Percentiles rank a stretch among this genome's conserved stretches.
Evolutionary conservation across 768 basidiomycete genomes (phyloP).

Genomic region (Tephrocybe sp.): DNA sequence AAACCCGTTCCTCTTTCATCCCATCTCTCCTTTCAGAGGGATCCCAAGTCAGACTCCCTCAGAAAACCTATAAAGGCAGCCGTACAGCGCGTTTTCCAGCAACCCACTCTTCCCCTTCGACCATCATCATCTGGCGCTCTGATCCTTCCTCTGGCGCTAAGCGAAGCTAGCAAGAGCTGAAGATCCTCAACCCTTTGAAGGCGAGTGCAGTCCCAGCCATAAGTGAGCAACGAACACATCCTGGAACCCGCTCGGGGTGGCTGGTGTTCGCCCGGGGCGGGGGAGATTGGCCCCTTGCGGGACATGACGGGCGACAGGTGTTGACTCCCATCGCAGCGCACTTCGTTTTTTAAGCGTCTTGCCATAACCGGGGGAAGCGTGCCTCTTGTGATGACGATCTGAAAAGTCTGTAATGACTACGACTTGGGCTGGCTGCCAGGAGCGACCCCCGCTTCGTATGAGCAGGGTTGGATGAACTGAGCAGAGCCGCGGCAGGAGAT

Average conservation of each 20-base stretch:
- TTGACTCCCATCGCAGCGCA: conserved; percentile 14
- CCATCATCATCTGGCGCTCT: conserved; percentile 3
- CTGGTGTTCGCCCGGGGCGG: conserved; percentile 12
- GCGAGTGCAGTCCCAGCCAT: conserved; percentile 6
- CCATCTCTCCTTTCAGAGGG: no score
- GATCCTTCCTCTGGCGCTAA: neutral
- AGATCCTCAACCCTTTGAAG: neutral
- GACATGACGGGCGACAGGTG: conserved; percentile 13
- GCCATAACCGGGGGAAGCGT: conserved; percentile 12
- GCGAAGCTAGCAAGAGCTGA: conserved; percentile 8
- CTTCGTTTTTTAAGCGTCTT: neutral
- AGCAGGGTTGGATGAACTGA: conserved; percentile 12
- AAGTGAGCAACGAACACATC: conserved; percentile 5
- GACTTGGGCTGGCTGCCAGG: no score
- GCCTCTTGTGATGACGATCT: conserved; percentile 10
- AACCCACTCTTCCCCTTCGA: neutral
- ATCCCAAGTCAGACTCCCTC: neutral
- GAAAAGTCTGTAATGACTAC: no score
- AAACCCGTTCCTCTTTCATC: no score
- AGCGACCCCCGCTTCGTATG: neutral
- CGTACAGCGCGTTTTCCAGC: neutral
- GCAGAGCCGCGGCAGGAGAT: neutral
- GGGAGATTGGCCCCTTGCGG: conserved; percentile 9
- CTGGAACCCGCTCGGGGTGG: conserved; percentile 11
- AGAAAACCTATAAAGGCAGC: conserved; percentile 4